Evolutionary conservation across 495 filamentous ascomycete genomes (phyloP), one percentile per base, ranked within the genome.

Genomic region (Aspergillus leporis): DNA sequence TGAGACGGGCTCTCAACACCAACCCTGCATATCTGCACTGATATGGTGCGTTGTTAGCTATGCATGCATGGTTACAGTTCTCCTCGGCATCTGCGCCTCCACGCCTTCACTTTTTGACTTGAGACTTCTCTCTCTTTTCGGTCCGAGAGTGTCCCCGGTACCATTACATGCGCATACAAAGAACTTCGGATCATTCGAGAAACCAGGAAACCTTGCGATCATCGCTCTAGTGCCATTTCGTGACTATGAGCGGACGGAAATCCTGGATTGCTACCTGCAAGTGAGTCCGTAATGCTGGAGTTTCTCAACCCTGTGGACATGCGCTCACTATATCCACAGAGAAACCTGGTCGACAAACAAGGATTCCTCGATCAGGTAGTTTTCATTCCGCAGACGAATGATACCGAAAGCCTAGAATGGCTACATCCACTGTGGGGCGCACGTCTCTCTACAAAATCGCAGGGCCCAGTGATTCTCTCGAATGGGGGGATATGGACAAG

Each of bases 281-380:
- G 75, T 76, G 46, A 55, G 70, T 31, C 31, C 6, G 2, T 28
- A 28, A 28, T 6, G 14, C 16, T 6, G 14, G 38, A 0, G 12
- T 13, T 21, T 4, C 1, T 16, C 4, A 5, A 21, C 30, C 3
- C n/a, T 9, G 12, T 40, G 12, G 9, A 3, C n/a, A 30, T 21
- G 16, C 23, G 2, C 5, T 5, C 28, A 43, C 32, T 19, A 0
- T 41, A 23, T 51, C 21, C 8, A 12, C 36, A 80, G 74, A 75
- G 75, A 66, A 85, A 85, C 53, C 64, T 85, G 13, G 74, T 70
- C 36, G 64, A 69, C 1, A 82, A 85, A 51, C 75, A 76, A 38
- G 83, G 83, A 5, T 74, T 79, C 48, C 71, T 85, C 12, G 81
- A 85, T 53, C 74, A 79, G 48, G 79, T 85, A 25, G 66, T 79